A percentile compares a stretch with the other conserved stretches of the same genome.
Conservation (phyloP, 176 grass and related monocot genomes). For the Musa itinerans region DNA sequence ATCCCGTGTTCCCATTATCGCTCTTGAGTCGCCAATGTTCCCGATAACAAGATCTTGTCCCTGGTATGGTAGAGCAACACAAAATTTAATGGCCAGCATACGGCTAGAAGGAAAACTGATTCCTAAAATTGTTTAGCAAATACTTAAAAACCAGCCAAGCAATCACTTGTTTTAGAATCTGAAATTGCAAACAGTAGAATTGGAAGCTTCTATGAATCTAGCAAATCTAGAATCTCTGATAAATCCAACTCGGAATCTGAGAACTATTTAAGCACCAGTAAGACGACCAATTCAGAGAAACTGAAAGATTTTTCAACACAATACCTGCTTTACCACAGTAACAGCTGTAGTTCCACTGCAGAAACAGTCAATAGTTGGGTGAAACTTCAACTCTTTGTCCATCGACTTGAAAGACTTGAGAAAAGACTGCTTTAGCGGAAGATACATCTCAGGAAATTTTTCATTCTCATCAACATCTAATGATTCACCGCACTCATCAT, state of each 20-base stretch:
- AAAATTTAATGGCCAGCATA: background rate
- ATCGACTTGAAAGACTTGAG: slow-evolving; percentile 87
- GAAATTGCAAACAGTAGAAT: background rate
- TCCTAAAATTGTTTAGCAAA: background rate
- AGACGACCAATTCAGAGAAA: background rate
- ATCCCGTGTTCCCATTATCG: slow-evolving; percentile 84
- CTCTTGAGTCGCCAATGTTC: slow-evolving; percentile 97
- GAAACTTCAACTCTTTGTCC: slow-evolving; percentile 90
- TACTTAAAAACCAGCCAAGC: background rate
- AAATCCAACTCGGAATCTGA: background rate
- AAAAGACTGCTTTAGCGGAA: slow-evolving; percentile 86
- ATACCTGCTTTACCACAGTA: slow-evolving; percentile 90
- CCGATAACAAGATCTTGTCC: slow-evolving; percentile 89
- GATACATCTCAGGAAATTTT: slow-evolving; percentile 70
- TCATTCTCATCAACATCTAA: slow-evolving; percentile 42
- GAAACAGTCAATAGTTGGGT: slow-evolving; percentile 87
- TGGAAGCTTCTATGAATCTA: background rate
- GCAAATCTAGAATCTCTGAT: background rate
- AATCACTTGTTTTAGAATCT: background rate
- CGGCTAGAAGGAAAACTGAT: background rate
- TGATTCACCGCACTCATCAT: slow-evolving; percentile 71
- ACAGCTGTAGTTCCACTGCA: slow-evolving; percentile 94
- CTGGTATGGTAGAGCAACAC: slow-evolving; percentile 31
- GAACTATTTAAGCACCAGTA: slow-evolving; percentile 17
- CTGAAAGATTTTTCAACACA: background rate